These are phyloP conservation scores for Hypomyces perniciosus DNA, from an alignment of 2,329 filamentous ascomycete species.

Conservation along the genomic window DNA sequence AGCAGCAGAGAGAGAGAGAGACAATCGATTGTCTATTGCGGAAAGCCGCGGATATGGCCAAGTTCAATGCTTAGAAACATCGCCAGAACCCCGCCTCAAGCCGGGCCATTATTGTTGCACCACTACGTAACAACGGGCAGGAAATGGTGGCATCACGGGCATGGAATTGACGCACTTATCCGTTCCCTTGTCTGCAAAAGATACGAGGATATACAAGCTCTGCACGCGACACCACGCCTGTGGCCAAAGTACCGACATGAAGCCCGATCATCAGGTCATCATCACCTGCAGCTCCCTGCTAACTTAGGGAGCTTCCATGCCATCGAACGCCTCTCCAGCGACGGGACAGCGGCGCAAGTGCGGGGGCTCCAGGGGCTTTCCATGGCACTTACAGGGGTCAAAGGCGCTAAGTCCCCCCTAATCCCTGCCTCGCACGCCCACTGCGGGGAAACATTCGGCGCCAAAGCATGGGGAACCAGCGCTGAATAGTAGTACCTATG, in stretches of 20 bases:
- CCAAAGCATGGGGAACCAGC: constrained; percentile 14
- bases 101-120: neutral
- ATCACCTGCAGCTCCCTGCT: too few relatives aligned
- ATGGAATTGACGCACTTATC: too few relatives aligned
- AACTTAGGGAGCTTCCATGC: too few relatives aligned
- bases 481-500: neutral
- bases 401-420: constrained; percentile 4
- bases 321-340: neutral
- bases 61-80: too few relatives aligned
- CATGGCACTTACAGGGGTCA: constrained; percentile 2
- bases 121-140: neutral
- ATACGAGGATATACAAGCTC: too few relatives aligned
- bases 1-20: too few relatives aligned
- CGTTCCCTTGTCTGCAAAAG: too few relatives aligned
- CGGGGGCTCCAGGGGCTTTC: constrained; percentile 11
- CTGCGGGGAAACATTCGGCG: constrained; percentile 12
- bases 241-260: neutral
- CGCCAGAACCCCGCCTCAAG: neutral
- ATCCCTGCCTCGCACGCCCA: neutral
- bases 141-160: too few relatives aligned
- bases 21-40: too few relatives aligned
- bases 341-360: constrained; percentile 2
- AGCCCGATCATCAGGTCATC: neutral
- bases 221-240: neutral
- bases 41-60: too few relatives aligned